Conservation (phyloP, 148 eudicot genomes). For the Rhododendron simsii region DNA sequence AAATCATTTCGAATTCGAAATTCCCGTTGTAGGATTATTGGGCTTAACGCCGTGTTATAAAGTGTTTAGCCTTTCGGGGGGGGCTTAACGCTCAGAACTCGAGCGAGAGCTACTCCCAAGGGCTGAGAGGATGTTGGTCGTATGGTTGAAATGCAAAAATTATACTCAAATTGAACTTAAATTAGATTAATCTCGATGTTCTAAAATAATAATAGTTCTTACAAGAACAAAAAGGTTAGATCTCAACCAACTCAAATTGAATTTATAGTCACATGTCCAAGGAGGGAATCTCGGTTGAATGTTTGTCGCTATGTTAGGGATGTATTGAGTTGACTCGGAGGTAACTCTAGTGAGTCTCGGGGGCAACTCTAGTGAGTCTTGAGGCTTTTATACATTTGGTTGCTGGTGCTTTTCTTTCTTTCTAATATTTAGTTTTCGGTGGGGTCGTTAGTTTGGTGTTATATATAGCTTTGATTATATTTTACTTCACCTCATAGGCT, state of each 20-base stretch:
- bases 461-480: no score
- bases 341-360: no score
- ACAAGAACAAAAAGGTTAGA: neutral
- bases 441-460: no score
- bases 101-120: slow-evolving; percentile 4
- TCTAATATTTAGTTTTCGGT: no score
- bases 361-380: neutral
- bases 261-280: neutral
- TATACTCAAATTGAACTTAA: no score
- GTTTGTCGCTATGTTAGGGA: neutral
- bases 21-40: neutral
- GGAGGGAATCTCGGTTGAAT: slow-evolving; percentile 1
- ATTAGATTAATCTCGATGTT: neutral
- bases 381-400: no score
- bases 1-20: neutral
- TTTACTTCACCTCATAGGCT: no score
- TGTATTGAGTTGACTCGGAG: neutral
- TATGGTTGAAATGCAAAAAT: neutral
- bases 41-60: neutral
- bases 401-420: no score
- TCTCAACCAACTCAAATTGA: neutral
- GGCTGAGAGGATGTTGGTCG: slow-evolving; percentile 12
- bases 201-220: neutral
- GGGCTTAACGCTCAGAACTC: neutral
- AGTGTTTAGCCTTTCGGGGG: neutral